Base-by-base conservation (phyloP, 805 yeast genomes). In the Clavispora asparagi region DNA sequence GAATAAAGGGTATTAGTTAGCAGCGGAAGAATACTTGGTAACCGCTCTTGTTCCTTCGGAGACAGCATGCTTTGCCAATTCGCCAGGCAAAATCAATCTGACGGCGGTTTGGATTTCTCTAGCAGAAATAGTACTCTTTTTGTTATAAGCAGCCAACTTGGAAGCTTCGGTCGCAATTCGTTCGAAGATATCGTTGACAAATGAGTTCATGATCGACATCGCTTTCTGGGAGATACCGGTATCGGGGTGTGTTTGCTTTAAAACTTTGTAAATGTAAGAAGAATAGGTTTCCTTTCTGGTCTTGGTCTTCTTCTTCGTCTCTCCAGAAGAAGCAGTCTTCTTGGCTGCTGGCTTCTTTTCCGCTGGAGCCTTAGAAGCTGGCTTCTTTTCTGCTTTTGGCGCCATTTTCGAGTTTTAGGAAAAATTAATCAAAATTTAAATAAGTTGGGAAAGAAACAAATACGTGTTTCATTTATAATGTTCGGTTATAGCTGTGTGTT, bases 191-290 rank as follows among this genome's bases (percentile, higher is more conserved):
- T 92, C 97, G 78, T 90, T 91, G 62, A 92, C 97, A 63, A 92
- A 92, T 39, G 97, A 92, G 87, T 92, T 92, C 92, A 92, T 85
- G 73, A 92, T 92, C 58, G 96, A 89, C 96, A 92, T 92, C 57
- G 98, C 96, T 72, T 89, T 87, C 78, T 90, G 96, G 63, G 98
- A 91, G 71, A 92, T 92, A 88, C 97, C 98, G 55, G 98, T 92
- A 74, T 92, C 97, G 74, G 97, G 98, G 77, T 92, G 98, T 54
- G 97, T 91, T 82, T 92, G 97, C 78, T 91, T 91, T 71, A 92
- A 85, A 59, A 91, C 97, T 78, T 92, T 92, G 94, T 91, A 92
- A 71, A 92, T 92, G 78, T 92, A 92, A 54, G 97, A 90, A 57
- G 96, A 89, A 81, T 90, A 92, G 57, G 97, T 89, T 79, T 92